phyloP scores from a whole-genome alignment of 2,329 filamentous ascomycete genomes.

The Paramyrothecium roridum region DNA sequence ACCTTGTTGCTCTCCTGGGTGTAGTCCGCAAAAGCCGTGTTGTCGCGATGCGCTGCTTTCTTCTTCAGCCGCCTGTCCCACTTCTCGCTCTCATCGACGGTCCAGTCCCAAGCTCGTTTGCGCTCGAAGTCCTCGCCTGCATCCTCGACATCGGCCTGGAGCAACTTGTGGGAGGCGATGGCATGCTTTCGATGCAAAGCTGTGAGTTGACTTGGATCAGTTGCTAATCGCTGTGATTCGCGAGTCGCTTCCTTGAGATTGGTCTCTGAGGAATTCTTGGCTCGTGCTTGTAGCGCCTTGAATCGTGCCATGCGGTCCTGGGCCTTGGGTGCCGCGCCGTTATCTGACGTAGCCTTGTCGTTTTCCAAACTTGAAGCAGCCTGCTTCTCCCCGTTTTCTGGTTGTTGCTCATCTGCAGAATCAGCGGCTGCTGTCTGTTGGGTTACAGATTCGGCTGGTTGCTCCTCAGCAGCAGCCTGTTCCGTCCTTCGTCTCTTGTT shows the following conservation, averaged over 20 bases:
- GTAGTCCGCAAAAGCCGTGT: slow-evolving; percentile 89
- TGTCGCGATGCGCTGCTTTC: slow-evolving; percentile 75
- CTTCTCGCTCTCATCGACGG: slow-evolving; percentile 84
- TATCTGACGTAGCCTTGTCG: slow-evolving; percentile 7
- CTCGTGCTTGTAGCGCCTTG: slow-evolving; percentile 80
- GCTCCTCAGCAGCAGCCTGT: neutral
- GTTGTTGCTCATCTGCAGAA: slow-evolving; percentile 9
- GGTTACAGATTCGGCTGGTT: neutral
- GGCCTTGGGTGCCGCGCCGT: slow-evolving; percentile 39
- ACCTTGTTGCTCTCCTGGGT: slow-evolving; percentile 83
- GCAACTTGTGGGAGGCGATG: slow-evolving; percentile 84
- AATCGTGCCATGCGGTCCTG: slow-evolving; percentile 76
- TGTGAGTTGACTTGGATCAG: slow-evolving; percentile 73
- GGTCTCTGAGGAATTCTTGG: slow-evolving; percentile 65
- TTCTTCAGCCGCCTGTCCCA: slow-evolving; percentile 93
- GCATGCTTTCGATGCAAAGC: slow-evolving; percentile 82
- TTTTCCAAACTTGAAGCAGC: no score
- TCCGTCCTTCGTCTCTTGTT: slow-evolving; percentile 22
- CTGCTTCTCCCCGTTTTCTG: neutral
- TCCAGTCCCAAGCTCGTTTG: slow-evolving; percentile 99
- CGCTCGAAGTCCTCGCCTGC: slow-evolving; percentile 91
- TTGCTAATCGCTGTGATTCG: slow-evolving; percentile 75
- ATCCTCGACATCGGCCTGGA: slow-evolving; percentile 87
- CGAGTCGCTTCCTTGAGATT: slow-evolving; percentile 83
- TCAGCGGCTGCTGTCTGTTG: slow-evolving; percentile 6